These are phyloP conservation scores for Torulaspora delbrueckii DNA, from an alignment of 805 yeast genomes.

Conservation along the genomic window DNA sequence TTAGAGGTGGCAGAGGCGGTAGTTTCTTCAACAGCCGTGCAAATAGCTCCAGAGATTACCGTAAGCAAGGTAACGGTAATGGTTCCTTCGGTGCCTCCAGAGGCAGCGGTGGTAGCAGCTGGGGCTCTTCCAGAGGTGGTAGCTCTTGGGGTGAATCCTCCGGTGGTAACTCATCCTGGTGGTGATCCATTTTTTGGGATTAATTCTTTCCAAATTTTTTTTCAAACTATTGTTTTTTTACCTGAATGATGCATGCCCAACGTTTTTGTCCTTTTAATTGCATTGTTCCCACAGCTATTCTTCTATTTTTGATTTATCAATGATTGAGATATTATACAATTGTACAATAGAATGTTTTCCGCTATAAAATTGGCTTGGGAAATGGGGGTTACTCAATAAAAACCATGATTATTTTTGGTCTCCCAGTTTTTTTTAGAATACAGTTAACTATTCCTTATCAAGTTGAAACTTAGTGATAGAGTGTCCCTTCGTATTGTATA, in stretches of 20 bases:
- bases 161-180: conserved; percentile 24
- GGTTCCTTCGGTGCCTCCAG: conserved; percentile 36
- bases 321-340: conserved; percentile 26
- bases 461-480: conserved; percentile 12
- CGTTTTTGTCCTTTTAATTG: conserved; percentile 5
- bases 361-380: conserved; percentile 8
- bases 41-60: conserved; percentile 46
- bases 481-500: conserved; percentile 12
- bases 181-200: conserved; percentile 14
- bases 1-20: conserved; percentile 55
- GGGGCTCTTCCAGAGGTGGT: conserved; percentile 25
- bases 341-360: conserved; percentile 24
- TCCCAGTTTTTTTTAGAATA: conserved; percentile 5
- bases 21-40: conserved; percentile 42
- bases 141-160: conserved; percentile 29
- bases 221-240: conserved; percentile 1
- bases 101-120: conserved; percentile 19
- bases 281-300: conserved; percentile 9
- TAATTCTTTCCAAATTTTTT: not conserved
- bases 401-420: conserved; percentile 7
- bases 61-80: conserved; percentile 40
- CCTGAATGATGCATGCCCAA: conserved; percentile 6
- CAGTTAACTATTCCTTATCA: conserved; percentile 9
- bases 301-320: conserved; percentile 9
- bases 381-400: conserved; percentile 8